phyloP scores from a whole-genome alignment of 345 rosid species.

The Citrus trifoliata region DNA sequence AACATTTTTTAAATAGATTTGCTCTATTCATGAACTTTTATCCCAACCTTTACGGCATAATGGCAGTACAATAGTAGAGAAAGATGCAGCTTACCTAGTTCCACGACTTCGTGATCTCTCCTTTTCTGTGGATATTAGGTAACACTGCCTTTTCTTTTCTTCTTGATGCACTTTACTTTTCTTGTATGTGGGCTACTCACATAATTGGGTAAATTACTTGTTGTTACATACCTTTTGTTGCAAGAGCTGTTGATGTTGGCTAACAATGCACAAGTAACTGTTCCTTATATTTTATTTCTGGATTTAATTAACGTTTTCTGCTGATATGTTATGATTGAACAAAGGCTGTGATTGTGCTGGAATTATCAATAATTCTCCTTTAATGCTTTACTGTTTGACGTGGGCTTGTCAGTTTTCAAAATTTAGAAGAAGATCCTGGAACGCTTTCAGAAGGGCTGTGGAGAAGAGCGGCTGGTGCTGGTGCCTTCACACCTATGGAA shows the following conservation, averaged over 20 bases:
- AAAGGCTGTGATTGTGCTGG: background rate
- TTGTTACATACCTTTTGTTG: background rate
- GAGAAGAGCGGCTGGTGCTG: constrained; percentile 86
- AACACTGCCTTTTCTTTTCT: constrained; percentile 5
- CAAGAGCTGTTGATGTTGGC: background rate
- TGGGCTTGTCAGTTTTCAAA: constrained; percentile 43
- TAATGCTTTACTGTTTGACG: background rate
- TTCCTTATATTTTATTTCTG: background rate
- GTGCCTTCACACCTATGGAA: constrained; percentile 72
- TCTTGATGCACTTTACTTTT: background rate
- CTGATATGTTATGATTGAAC: background rate
- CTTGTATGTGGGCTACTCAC: background rate
- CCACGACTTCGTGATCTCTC: constrained; percentile 91
- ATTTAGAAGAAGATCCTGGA: constrained; percentile 49
- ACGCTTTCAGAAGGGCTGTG: constrained; percentile 75
- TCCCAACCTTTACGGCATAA: constrained; percentile 7
- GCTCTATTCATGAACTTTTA: constrained; percentile 1
- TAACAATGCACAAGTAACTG: too few species aligned
- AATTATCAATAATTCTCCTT: background rate
- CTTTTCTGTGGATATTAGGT: constrained; percentile 89
- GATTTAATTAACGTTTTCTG: background rate
- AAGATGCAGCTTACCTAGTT: constrained; percentile 69
- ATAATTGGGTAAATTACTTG: background rate
- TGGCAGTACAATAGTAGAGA: constrained; percentile 69
- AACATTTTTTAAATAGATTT: background rate